Evolutionary conservation across 192 early-diverging fungal genomes (phyloP), one percentile per base, ranked within the genome.

Genomic region (Rhizophagus clarus): DNA sequence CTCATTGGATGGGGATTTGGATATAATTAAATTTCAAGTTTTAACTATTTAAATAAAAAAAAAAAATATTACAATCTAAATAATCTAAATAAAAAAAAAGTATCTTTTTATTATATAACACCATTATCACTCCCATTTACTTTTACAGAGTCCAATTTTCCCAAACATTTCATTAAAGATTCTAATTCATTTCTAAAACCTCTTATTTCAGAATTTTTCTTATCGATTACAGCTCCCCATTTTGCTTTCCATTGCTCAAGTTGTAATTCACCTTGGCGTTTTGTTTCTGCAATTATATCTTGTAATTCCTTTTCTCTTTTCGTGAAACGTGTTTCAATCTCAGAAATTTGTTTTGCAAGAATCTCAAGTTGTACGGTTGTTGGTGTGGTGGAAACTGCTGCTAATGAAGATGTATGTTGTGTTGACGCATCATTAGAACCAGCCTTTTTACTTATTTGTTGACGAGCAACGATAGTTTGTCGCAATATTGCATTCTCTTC

Each of bases 271-370:
- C 49, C 45, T 32, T 61, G 73, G 2, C 56, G 45, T 49, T 77
- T 64, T 24, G 62, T 77, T 11, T 77, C 75, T 11, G 3, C 17
- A 31, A 77, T 77, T 15, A 77, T 26, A 26, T 77, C 37, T 12
- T 77, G 75, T 31, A 77, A 77, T 20, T 77, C 75, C 28, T 77
- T 61, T 64, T 77, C 75, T 63, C 75, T 15, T 42, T 77, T 64
- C 10, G 28, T n/a, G 34, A 77, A 77, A 11, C 62, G 60, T 24
- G 37, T 29, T 37, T 62, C 75, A 20, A 77, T 77, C 22, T 40
- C 62, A 14, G 75, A 40, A 20, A 77, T 64, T 8, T 77, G 75
- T 20, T 29, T 42, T 37, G 75, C 32, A 37, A 77, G 60, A 12
- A 40, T 22, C 8, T 77, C 75, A 42, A 77, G 61, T 24, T 64